Evolutionary conservation across 768 basidiomycete genomes (phyloP).

Genomic region (Floccularia luteovirens): DNA sequence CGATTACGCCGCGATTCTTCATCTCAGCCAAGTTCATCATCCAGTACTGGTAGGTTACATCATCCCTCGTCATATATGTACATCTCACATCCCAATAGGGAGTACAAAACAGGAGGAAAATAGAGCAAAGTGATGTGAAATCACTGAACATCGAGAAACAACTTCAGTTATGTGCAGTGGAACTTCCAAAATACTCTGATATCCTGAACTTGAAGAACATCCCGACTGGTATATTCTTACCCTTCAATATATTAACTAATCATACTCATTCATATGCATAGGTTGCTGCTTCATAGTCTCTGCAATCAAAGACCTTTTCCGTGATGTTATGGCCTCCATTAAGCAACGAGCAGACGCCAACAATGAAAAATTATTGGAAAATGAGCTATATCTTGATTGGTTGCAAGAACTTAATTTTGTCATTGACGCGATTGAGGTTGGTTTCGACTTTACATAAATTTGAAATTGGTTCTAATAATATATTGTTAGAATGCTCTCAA

Average conservation of each 20-base stretch:
- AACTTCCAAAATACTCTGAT: constrained; percentile 9
- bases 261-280: constrained; percentile 1
- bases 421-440: constrained; percentile 26
- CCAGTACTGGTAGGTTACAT: no score
- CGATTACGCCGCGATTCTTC: constrained; percentile 11
- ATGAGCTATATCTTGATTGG: constrained; percentile 36
- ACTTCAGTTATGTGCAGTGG: constrained; percentile 11
- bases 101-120: no score
- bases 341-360: constrained; percentile 18
- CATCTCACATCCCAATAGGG: no score
- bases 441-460: constrained; percentile 4
- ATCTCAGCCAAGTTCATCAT: constrained; percentile 11
- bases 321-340: constrained; percentile 21
- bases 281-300: constrained; percentile 8
- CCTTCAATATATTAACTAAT: not conserved
- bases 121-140: no score
- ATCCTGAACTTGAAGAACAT: constrained; percentile 16
- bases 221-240: constrained; percentile 9
- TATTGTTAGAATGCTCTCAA: constrained; percentile 23
- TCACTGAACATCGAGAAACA: constrained; percentile 13
- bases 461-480: not conserved
- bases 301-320: constrained; percentile 23
- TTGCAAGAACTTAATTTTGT: constrained; percentile 30
- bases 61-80: no score
- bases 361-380: constrained; percentile 25